These are phyloP conservation scores for Saturnispora sanitii DNA, from an alignment of 805 yeast species.

Conservation along the genomic window DNA sequence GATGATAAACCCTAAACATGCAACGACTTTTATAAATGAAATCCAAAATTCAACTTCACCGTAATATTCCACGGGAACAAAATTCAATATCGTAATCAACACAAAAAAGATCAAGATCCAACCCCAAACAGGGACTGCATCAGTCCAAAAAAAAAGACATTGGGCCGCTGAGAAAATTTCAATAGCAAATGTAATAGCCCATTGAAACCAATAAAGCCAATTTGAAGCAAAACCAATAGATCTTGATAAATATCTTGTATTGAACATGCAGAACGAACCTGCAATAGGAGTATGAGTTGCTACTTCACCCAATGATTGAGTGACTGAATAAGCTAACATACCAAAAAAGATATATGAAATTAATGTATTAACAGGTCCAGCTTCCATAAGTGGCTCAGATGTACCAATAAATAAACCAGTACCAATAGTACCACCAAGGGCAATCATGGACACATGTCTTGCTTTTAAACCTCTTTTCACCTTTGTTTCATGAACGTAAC, in stretches of 20 bases:
- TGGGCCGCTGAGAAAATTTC: conserved; percentile 66
- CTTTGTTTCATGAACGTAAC: conserved; percentile 9
- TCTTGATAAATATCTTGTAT: conserved; percentile 61
- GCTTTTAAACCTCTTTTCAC: conserved; percentile 46
- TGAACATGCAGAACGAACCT: conserved; percentile 58
- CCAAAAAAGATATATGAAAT: conserved; percentile 59
- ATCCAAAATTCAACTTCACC: conserved; percentile 74
- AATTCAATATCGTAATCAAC: conserved; percentile 40
- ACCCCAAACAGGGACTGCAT: conserved; percentile 56
- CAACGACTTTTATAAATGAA: conserved; percentile 53
- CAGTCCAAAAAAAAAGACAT: conserved; percentile 54
- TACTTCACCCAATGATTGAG: conserved; percentile 71
- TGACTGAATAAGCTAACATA: conserved; percentile 49
- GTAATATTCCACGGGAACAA: conserved; percentile 57
- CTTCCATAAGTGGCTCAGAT: conserved; percentile 39
- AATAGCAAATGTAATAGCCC: conserved; percentile 67
- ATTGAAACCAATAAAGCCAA: conserved; percentile 65
- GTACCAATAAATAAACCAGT: conserved; percentile 67
- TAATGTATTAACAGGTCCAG: conserved; percentile 62
- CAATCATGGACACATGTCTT: conserved; percentile 63
- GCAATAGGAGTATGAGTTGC: conserved; percentile 64
- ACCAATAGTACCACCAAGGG: conserved; percentile 72
- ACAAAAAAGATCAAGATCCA: conserved; percentile 64
- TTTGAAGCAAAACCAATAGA: conserved; percentile 64
- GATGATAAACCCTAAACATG: conserved; percentile 56